phyloP scores from a whole-genome alignment of 768 basidiomycete species.

The Suillus occidentalis region DNA sequence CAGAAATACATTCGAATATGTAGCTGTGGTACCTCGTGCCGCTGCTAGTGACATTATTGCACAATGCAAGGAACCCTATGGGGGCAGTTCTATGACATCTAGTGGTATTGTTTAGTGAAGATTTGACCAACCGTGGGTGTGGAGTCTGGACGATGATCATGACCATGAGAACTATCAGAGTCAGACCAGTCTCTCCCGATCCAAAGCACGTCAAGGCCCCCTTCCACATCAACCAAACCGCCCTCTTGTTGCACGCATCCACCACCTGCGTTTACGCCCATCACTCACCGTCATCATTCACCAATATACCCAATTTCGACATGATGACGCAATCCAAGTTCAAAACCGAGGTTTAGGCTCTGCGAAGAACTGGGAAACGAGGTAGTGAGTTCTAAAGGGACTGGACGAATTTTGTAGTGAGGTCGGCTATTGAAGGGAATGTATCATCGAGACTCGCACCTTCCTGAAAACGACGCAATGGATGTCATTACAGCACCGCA shows the following conservation, averaged over 20 bases:
- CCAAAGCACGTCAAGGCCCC: constrained; percentile 33
- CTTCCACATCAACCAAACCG: constrained; percentile 45
- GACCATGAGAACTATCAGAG: background rate
- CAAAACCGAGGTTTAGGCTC: constrained; percentile 46
- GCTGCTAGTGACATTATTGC: background rate
- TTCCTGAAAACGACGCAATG: too few species aligned
- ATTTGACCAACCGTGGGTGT: background rate
- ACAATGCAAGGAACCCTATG: background rate
- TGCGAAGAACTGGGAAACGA: constrained; percentile 32
- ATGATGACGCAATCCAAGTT: constrained; percentile 75
- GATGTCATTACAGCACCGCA: too few species aligned
- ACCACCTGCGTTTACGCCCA: constrained; percentile 35
- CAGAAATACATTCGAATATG: background rate
- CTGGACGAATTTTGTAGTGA: too few species aligned
- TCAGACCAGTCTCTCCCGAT: too few species aligned
- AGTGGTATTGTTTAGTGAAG: background rate
- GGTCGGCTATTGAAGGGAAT: background rate
- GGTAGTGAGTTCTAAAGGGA: too few species aligned
- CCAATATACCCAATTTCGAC: constrained; percentile 54
- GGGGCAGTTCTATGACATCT: background rate
- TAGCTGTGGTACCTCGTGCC: background rate
- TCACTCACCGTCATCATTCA: constrained; percentile 61
- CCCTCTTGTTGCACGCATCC: constrained; percentile 51
- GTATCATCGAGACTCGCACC: too few species aligned
- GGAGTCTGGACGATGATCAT: too few species aligned